Conservation (phyloP, 345 rosid genomes). For the Aquilaria sinensis region DNA sequence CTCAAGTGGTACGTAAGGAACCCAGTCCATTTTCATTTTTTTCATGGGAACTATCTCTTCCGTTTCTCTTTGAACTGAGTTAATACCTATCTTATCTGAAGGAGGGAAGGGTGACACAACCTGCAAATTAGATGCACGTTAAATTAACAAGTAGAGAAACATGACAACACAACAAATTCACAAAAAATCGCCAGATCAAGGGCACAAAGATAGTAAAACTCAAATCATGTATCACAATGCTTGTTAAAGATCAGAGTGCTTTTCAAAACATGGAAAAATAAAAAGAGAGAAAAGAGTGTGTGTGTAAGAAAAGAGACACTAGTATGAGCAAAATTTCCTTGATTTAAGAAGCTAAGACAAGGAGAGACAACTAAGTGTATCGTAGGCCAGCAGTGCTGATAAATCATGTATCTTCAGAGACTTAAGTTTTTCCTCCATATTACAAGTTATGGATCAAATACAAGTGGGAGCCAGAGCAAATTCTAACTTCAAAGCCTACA, state of each 20-base stretch:
- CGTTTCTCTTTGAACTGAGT: slow-evolving; percentile 88
- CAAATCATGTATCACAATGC: too few species aligned
- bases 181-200: not conserved
- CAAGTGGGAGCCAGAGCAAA: not conserved
- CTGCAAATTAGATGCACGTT: slow-evolving; percentile 31
- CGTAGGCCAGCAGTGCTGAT: too few species aligned
- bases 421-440: too few species aligned
- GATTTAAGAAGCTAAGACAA: too few species aligned
- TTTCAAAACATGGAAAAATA: not conserved
- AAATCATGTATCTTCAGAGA: too few species aligned
- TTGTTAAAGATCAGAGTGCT: too few species aligned
- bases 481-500: slow-evolving; percentile 1
- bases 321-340: too few species aligned
- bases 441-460: not conserved
- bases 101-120: slow-evolving; percentile 89
- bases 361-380: too few species aligned
- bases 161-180: not conserved
- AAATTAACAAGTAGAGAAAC: not conserved
- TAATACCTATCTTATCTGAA: slow-evolving; percentile 94
- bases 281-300: not conserved
- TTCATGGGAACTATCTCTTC: slow-evolving; percentile 99
- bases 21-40: slow-evolving; percentile 98
- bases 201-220: too few species aligned
- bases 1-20: slow-evolving; percentile 85
- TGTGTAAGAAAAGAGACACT: not conserved